Conservation (phyloP, 176 grass and related monocot genomes). For the Cymbopogon citratus region DNA sequence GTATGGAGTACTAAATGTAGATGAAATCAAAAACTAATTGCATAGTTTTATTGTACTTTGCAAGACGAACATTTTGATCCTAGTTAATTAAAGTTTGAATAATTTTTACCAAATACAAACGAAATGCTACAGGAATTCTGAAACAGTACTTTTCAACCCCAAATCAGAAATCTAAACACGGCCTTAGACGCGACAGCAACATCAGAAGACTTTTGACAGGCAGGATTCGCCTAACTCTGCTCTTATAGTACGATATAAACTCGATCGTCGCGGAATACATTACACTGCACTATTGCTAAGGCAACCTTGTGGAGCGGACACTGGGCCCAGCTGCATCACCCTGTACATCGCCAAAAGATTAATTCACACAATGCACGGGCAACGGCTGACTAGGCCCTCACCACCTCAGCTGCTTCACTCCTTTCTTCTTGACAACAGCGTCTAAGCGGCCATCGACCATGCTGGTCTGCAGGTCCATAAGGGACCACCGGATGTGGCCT, state of each 20-base stretch:
- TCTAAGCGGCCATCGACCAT: constrained; percentile 58
- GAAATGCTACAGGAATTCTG: too few species aligned
- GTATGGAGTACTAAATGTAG: too few species aligned
- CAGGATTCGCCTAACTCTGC: background rate
- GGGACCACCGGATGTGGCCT: constrained; percentile 70
- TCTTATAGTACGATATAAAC: background rate
- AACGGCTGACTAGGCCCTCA: background rate
- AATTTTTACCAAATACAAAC: too few species aligned
- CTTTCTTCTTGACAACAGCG: constrained; percentile 27
- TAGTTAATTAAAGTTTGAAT: too few species aligned
- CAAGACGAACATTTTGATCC: too few species aligned
- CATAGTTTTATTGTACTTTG: too few species aligned
- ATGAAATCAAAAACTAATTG: too few species aligned
- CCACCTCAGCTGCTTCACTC: constrained; percentile 53
- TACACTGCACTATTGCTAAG: constrained; percentile 3
- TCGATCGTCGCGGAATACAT: background rate
- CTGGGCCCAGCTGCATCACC: constrained; percentile 27
- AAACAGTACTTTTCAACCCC: too few species aligned
- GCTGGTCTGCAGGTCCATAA: constrained; percentile 95
- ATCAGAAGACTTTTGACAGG: background rate
- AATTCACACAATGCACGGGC: too few species aligned
- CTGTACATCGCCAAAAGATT: constrained; percentile 35
- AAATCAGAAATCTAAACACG: too few species aligned
- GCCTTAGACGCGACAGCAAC: background rate
- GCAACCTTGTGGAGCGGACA: constrained; percentile 19